Base-by-base conservation (phyloP, 257 asterid genomes). In the Voacanga thouarsii region DNA sequence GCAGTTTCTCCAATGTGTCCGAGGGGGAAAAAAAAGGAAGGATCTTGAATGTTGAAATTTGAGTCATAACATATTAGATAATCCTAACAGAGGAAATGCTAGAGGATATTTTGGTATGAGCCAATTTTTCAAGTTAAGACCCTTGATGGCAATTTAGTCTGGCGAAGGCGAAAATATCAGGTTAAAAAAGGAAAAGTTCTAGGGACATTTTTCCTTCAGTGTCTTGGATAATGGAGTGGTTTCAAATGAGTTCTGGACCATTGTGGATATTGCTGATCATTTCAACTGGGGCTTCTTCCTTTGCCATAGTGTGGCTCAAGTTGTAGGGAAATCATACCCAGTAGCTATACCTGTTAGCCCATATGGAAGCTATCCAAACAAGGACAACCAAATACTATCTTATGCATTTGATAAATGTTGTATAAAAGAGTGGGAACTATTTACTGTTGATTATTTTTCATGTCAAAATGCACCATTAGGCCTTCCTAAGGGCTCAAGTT, bases 1-100 rank as follows among this genome's bases (percentile, higher is more conserved):
- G 89, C 83, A 0, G 99, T 96, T 86, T 96, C 99, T 71, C 99
- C 99, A 47, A 88, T 92, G 84, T 89, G 99, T 81, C 99, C 87
- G 80, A 93, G 98, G 75, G 91, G 37, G 37, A 33, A 33, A 33
- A 33, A 33, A 2, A 33, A 33, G 37, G 37, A 33, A 44, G 10
- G 56, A 63, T 69, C 44, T 33, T 49, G 73, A 61, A 69, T 26
- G 41, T 12, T 2, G 24, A 44, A 50, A 49, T 61, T 33, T 12
- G 21, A 71, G 41, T 47, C 26, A 56, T 51, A 19, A 73, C 4
- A 15, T 21, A 23, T 44, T 12, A 51, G 11, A 7, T 24, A 75
- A 74, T 49, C 41, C 49, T 33, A 53, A 39, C 33, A 75, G 99
- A 83, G 98, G 98, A 43, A 86, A 80, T 80, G 97, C 98, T 6